phyloP scores from a whole-genome alignment of 768 basidiomycete species.

The Tricholoma furcatifolium region DNA sequence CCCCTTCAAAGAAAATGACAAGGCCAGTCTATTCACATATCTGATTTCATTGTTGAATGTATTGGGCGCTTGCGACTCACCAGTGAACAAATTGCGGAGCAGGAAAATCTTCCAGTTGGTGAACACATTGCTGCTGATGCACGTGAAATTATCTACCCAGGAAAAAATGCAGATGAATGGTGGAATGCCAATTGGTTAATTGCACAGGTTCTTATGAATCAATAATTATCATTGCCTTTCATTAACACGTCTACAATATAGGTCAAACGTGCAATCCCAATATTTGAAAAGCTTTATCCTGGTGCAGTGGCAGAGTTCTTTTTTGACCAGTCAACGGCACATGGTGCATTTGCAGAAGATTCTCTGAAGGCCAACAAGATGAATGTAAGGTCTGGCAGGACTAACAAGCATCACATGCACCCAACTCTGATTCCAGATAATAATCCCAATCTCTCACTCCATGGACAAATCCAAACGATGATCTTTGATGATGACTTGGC shows the following conservation, averaged over 20 bases:
- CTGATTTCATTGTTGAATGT: background rate
- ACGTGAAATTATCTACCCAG: conserved; percentile 19
- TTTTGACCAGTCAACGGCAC: conserved; percentile 19
- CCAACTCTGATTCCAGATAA: background rate
- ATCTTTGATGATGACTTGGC: background rate
- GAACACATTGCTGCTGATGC: conserved; percentile 8
- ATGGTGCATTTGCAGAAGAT: conserved; percentile 14
- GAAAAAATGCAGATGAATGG: conserved; percentile 17
- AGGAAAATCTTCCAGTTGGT: background rate
- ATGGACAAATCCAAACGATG: conserved; percentile 6
- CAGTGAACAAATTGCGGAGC: background rate
- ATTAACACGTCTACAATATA: too few species aligned
- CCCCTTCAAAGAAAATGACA: background rate
- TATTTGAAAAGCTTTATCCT: conserved; percentile 13
- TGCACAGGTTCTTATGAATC: conserved; percentile 4
- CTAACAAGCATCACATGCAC: background rate
- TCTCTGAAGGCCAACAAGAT: conserved; percentile 18
- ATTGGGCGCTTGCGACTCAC: background rate
- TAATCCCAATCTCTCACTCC: background rate
- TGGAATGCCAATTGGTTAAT: conserved; percentile 19
- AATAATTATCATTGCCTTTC: background rate
- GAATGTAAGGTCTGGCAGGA: conserved; percentile 14
- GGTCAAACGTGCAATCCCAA: conserved; percentile 1
- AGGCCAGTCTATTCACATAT: background rate
- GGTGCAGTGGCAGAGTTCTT: conserved; percentile 12